Base-by-base conservation (phyloP, 495 filamentous ascomycete genomes). In the Immersiella caudata region DNA sequence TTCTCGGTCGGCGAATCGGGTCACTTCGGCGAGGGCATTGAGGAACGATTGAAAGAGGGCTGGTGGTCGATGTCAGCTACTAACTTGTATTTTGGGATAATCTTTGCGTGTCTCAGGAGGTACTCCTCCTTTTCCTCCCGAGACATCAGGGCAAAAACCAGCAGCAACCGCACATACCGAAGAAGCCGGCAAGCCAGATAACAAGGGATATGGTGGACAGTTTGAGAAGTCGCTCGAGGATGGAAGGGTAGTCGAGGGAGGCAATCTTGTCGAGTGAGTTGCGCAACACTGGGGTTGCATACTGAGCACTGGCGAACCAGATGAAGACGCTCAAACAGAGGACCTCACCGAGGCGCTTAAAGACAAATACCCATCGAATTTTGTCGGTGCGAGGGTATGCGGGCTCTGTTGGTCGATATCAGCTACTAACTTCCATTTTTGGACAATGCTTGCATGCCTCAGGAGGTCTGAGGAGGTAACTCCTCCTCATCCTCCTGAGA, bases 111-210 rank as follows among this genome's bases (percentile, higher is more conserved):
- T n/a, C n/a, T n/a, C n/a, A n/a, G n/a, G n/a, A n/a, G n/a, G n/a
- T n/a, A n/a, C n/a, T n/a, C n/a, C n/a, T n/a, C n/a, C n/a, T n/a
- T n/a, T n/a, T n/a, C n/a, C n/a, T n/a, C n/a, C n/a, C n/a, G n/a
- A n/a, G n/a, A n/a, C n/a, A n/a, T n/a, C n/a, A n/a, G n/a, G n/a
- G n/a, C n/a, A n/a, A n/a, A n/a, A n/a, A n/a, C n/a, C n/a, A n/a
- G n/a, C n/a, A n/a, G n/a, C n/a, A n/a, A n/a, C n/a, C n/a, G n/a
- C n/a, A n/a, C n/a, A n/a, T n/a, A n/a, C n/a, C 94, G 73, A 97
- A 98, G 83, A 99, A 98, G 0, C 95, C 94, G 3, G 93, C 92
- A 2, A 99, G 87, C 95, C 95, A 99, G 72, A 97, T 96, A 60
- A 97, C 86, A 11, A 99, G 82, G 25, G 89, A 93, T 65, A 99